Conservation (phyloP, 441 rosid genomes). For the Syzygium malaccense region DNA sequence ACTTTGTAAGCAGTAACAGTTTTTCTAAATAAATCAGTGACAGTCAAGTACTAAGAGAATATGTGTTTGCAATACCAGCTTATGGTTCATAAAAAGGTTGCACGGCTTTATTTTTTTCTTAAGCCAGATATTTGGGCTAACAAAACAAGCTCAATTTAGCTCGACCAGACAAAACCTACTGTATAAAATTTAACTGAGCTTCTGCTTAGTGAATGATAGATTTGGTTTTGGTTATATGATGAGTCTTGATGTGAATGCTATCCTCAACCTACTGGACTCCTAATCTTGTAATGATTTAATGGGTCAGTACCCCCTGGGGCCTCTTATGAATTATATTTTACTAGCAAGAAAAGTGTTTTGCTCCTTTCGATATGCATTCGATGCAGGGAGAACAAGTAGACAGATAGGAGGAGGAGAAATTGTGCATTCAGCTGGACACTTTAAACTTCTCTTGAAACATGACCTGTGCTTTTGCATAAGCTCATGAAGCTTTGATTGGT, state of each 20-base stretch:
- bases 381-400: not conserved
- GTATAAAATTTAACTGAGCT: not conserved
- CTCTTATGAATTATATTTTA: not conserved
- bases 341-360: not conserved
- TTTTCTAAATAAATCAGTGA: not conserved
- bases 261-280: not conserved
- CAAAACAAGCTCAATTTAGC: not conserved
- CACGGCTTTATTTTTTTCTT: not conserved
- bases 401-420: not conserved
- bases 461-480: not conserved
- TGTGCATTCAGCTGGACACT: not conserved
- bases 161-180: not conserved
- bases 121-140: not conserved
- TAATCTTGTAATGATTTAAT: not conserved
- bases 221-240: not conserved
- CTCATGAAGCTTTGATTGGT: not conserved
- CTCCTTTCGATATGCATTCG: not conserved
- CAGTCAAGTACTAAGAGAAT: not conserved
- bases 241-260: not conserved
- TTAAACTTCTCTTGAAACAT: not conserved
- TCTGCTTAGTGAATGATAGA: not conserved
- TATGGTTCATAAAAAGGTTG: not conserved
- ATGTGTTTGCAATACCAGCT: not conserved
- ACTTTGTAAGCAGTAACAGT: not conserved
- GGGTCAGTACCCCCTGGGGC: not conserved